phyloP scores from a whole-genome alignment of 2,329 filamentous ascomycete genomes.

The Stromatinia cepivora region DNA sequence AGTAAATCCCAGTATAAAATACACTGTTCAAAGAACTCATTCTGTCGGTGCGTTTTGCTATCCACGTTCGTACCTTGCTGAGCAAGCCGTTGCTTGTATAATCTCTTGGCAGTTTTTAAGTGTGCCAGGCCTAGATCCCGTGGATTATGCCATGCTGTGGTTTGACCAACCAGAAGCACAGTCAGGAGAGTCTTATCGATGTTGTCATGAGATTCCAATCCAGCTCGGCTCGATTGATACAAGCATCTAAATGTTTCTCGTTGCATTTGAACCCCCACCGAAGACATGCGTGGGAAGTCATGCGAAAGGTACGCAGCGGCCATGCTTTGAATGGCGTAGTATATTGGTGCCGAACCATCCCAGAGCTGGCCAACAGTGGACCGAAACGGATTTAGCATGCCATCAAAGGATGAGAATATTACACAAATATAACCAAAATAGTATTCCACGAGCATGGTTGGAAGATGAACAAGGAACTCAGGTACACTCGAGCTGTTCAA shows the following conservation, averaged over 20 bases:
- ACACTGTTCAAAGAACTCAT: slow-evolving; percentile 39
- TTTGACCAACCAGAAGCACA: slow-evolving; percentile 58
- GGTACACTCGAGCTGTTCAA: slow-evolving; percentile 35
- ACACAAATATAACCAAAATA: slow-evolving; percentile 64
- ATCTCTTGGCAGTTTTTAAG: slow-evolving; percentile 37
- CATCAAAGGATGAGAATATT: slow-evolving; percentile 65
- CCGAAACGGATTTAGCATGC: slow-evolving; percentile 60
- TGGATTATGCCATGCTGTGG: slow-evolving; percentile 60
- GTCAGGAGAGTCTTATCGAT: slow-evolving; percentile 58
- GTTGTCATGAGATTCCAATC: slow-evolving; percentile 49
- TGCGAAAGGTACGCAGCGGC: slow-evolving; percentile 61
- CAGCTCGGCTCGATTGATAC: slow-evolving; percentile 51
- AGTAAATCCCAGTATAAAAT: slow-evolving; percentile 41
- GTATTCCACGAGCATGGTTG: slow-evolving; percentile 59
- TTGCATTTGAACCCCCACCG: slow-evolving; percentile 52
- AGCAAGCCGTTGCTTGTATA: slow-evolving; percentile 33
- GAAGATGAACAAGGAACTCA: slow-evolving; percentile 38
- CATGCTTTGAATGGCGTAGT: slow-evolving; percentile 64
- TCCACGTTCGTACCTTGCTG: slow-evolving; percentile 28
- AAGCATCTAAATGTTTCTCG: slow-evolving; percentile 39
- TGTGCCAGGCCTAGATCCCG: slow-evolving; percentile 50
- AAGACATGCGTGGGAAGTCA: slow-evolving; percentile 54
- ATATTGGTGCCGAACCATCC: slow-evolving; percentile 58
- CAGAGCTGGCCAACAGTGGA: slow-evolving; percentile 58
- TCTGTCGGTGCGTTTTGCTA: slow-evolving; percentile 31